Percentiles rank a stretch among this genome's conserved stretches.
Evolutionary conservation across 768 basidiomycete species (phyloP).

Genomic region (Coprinellus aureogranulatus): DNA sequence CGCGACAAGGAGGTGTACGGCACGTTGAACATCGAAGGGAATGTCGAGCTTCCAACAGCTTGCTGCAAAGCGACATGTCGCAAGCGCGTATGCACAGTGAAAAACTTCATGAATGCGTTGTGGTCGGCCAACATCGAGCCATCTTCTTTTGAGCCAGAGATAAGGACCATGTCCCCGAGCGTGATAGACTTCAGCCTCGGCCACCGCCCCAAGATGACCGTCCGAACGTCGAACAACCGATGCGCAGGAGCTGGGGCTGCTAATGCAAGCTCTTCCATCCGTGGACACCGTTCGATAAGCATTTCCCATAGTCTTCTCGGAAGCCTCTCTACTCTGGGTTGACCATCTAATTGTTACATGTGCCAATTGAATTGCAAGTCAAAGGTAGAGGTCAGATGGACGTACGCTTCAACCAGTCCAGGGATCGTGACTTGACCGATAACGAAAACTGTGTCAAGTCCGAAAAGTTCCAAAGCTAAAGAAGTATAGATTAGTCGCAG

Average conservation of each 20-base stretch:
- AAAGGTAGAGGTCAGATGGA: background rate
- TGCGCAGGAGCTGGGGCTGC: conserved; percentile 36
- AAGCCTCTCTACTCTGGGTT: conserved; percentile 33
- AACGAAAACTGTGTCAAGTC: conserved; percentile 32
- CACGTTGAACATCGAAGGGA: conserved; percentile 23
- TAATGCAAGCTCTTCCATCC: conserved; percentile 36
- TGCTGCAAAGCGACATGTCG: conserved; percentile 30
- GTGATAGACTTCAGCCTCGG: conserved; percentile 31
- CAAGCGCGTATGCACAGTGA: conserved; percentile 29
- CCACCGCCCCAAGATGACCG: conserved; percentile 36
- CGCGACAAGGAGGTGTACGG: conserved; percentile 24
- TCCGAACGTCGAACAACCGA: conserved; percentile 36
- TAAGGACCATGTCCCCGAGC: conserved; percentile 32
- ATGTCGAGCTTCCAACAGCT: conserved; percentile 24
- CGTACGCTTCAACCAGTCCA: conserved; percentile 35
- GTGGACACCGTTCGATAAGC: conserved; percentile 37
- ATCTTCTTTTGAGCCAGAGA: conserved; percentile 19
- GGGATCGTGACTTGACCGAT: conserved; percentile 32
- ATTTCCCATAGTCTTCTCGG: conserved; percentile 39
- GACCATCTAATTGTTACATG: conserved; percentile 27
- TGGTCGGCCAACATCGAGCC: conserved; percentile 15
- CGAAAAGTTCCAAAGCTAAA: conserved; percentile 35
- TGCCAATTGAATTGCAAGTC: background rate
- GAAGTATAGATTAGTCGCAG: conserved; percentile 1
- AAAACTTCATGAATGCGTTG: conserved; percentile 31